Evolutionary conservation across 352 stramenopile species (phyloP), one percentile per base, ranked within the genome.

Genomic region (Pythium sp.): DNA sequence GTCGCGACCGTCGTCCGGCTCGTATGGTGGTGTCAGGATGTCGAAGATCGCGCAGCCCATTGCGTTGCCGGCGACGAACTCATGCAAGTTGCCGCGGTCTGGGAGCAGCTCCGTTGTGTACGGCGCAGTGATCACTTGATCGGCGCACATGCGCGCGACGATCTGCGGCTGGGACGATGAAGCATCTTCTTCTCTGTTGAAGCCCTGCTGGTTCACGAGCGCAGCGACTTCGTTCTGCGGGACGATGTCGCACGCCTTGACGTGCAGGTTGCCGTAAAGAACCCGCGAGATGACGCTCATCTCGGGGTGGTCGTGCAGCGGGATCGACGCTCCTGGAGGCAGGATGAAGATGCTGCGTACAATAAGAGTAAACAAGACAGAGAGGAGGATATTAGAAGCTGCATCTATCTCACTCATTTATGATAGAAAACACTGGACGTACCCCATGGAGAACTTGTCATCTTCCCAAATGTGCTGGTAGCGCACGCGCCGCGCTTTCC

Each of bases 381-480:
- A 69, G n/a, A 51, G 38, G 32, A 15, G 38, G 22, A 28, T 57
- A 36, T 43, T 43, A 43, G 36, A 15, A 18, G 9, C 36, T 43
- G 36, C 36, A 43, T 43, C 36, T 18, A 43, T 43, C 36, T 18
- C 9, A 18, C 9, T 11, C 36, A 2, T 43, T 3, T 12, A 3
- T 18, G 9, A 18, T 18, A 28, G 11, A 72, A 8, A 46, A 24
- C 20, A 8, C 47, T 15, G 22, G 1, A 41, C 62, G 36, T 14
- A 94, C 87, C 87, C 87, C 62, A 95, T 93, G 26, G 87, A 93
- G 60, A 95, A 84, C 34, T 80, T 80, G 28, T 89, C 72, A 61
- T 93, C 82, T 66, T 93, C 87, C 58, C 85, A 93, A n/a, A 95
- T 82, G 72, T 95, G 85, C 58, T 92, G 69, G 71, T 95, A 95